A percentile compares a stretch with the other conserved stretches of the same genome.
Evolutionary conservation across 2,329 filamentous ascomycete species (phyloP).

Genomic region (Rhynchosporium agropyri): DNA sequence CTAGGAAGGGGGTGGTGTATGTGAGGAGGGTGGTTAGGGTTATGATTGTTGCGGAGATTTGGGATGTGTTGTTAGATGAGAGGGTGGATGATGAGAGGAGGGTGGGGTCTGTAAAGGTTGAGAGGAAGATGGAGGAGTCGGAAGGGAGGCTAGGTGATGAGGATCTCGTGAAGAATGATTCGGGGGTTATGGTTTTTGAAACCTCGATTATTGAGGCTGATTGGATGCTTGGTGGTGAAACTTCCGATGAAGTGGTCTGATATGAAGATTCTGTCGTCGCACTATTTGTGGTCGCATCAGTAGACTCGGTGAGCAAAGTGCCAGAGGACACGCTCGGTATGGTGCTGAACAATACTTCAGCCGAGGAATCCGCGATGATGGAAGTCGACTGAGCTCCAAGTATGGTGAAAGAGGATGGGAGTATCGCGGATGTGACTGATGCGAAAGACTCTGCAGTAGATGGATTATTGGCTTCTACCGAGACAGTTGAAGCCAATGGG

Average conservation of each 20-base stretch:
- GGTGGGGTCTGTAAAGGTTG: not conserved
- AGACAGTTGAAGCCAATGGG: not conserved
- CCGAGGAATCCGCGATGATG: not conserved
- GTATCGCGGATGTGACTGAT: no score
- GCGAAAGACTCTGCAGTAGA: not conserved
- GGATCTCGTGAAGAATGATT: not conserved
- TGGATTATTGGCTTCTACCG: not conserved
- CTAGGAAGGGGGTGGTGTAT: conserved; percentile 3
- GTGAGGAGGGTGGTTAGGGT: conserved; percentile 16
- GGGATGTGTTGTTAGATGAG: not conserved
- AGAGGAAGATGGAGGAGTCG: not conserved
- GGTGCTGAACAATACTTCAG: not conserved
- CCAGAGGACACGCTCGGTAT: not conserved
- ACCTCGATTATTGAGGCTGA: not conserved
- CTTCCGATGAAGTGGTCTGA: not conserved
- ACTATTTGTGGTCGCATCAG: not conserved
- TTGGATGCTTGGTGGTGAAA: not conserved
- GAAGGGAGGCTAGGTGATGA: not conserved
- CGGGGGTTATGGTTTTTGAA: not conserved
- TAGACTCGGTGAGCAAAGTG: not conserved
- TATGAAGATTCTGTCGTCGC: not conserved
- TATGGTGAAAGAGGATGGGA: not conserved
- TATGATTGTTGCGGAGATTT: not conserved
- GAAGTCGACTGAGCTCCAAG: not conserved
- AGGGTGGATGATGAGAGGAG: not conserved